Evolutionary conservation across 2,329 filamentous ascomycete species (phyloP).

Genomic region (Byssothecium circinans): DNA sequence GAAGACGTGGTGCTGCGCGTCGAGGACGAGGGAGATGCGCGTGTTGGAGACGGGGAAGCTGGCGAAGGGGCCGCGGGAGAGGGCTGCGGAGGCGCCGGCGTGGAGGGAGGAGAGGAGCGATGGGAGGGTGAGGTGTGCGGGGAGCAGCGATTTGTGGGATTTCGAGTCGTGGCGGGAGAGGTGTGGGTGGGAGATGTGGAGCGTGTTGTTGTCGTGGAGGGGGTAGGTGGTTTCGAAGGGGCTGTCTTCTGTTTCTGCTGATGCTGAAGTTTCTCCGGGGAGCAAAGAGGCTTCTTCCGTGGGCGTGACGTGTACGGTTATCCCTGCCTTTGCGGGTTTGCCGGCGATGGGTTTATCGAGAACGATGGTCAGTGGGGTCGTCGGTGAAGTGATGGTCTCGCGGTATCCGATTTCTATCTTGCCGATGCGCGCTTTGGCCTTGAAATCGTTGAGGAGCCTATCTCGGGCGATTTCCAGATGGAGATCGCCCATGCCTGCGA

Average conservation of each 20-base stretch:
- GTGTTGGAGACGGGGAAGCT: conserved; percentile 79
- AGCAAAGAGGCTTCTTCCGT: conserved; percentile 43
- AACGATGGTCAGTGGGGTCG: conserved; percentile 59
- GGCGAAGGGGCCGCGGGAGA: conserved; percentile 81
- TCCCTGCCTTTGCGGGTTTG: conserved; percentile 75
- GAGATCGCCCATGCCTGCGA: conserved; percentile 95
- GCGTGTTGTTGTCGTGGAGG: conserved; percentile 67
- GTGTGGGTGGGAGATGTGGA: conserved; percentile 58
- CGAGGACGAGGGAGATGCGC: conserved; percentile 68
- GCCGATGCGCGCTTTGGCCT: conserved; percentile 81
- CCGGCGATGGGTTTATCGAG: conserved; percentile 82
- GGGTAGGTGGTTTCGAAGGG: conserved; percentile 32
- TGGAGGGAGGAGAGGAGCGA: conserved; percentile 60
- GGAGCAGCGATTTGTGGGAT: conserved; percentile 52
- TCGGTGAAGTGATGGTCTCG: conserved; percentile 69
- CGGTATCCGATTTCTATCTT: conserved; percentile 95
- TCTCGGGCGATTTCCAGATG: conserved; percentile 93
- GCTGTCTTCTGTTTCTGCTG: conserved; percentile 25
- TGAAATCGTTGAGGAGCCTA: conserved; percentile 84
- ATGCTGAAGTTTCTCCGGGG: conserved; percentile 4
- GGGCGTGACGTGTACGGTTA: conserved; percentile 68
- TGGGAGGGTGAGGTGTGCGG: conserved; percentile 55
- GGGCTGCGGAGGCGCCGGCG: conserved; percentile 79
- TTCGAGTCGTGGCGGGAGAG: conserved; percentile 45
- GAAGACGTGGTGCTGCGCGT: conserved; percentile 66